A percentile compares a stretch with the other conserved stretches of the same genome.
Evolutionary conservation across 2,329 filamentous ascomycete species (phyloP).

Genomic region (Neocatenulostroma microsporum): DNA sequence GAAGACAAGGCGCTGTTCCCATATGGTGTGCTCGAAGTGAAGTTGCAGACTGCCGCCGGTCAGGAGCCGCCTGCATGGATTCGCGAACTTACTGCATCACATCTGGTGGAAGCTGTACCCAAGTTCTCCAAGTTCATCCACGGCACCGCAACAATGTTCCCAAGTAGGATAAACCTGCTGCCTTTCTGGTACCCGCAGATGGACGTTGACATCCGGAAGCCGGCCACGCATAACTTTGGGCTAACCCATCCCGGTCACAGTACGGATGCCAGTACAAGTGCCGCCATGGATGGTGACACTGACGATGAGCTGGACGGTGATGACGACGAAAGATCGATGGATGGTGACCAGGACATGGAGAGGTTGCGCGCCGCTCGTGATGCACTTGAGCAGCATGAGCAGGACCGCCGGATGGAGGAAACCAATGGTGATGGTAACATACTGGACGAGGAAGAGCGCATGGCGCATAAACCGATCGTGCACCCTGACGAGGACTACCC

Average conservation of each 20-base stretch:
- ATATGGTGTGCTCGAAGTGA: constrained; percentile 93
- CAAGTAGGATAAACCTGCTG: constrained; percentile 75
- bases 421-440: constrained; percentile 36
- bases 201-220: constrained; percentile 95
- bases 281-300: constrained; percentile 68
- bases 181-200: constrained; percentile 99
- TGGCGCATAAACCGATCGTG: constrained; percentile 52
- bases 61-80: constrained; percentile 97
- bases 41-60: constrained; percentile 90
- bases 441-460: constrained; percentile 77
- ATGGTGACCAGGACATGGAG: constrained; percentile 35
- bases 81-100: constrained; percentile 80
- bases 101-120: constrained; percentile 95
- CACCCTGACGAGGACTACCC: constrained; percentile 62
- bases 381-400: constrained; percentile 44
- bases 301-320: constrained; percentile 61
- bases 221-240: constrained; percentile 77
- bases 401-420: constrained; percentile 42
- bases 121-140: constrained; percentile 99
- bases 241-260: constrained; percentile 74
- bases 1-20: constrained; percentile 87
- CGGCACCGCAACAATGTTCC: constrained; percentile 80
- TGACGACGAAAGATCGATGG: constrained; percentile 38
- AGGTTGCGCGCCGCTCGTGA: constrained; percentile 45
- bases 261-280: constrained; percentile 67